Percentiles rank a stretch among this genome's conserved stretches.
These are phyloP conservation scores for Botrytis sinoallii DNA, from an alignment of 2,329 filamentous ascomycete species.

Conservation along the genomic window DNA sequence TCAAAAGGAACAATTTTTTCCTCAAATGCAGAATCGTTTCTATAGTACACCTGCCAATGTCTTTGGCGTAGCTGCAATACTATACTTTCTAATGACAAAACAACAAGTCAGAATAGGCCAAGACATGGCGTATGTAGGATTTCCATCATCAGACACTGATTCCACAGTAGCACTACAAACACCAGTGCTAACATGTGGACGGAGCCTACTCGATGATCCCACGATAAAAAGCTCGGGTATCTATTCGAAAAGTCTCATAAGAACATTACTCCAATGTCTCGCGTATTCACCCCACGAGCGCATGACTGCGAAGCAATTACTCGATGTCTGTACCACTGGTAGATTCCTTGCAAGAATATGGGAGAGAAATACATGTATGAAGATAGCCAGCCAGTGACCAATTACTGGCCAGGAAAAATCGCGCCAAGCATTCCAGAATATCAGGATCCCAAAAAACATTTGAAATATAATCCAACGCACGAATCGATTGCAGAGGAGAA, in stretches of 20 bases:
- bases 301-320: neutral
- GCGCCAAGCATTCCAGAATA: neutral
- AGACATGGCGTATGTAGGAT: neutral
- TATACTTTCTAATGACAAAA: constrained; percentile 2
- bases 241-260: neutral
- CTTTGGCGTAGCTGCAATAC: constrained; percentile 1
- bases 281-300: neutral
- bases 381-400: neutral
- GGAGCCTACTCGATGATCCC: neutral
- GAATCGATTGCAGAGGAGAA: neutral
- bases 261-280: neutral
- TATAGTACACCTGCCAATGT: constrained; percentile 3
- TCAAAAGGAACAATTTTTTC: neutral
- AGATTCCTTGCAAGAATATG: neutral
- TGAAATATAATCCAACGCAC: neutral
- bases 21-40: constrained; percentile 4
- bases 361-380: neutral
- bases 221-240: neutral
- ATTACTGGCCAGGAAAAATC: neutral
- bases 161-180: too few relatives aligned
- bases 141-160: neutral
- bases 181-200: neutral
- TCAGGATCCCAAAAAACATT: neutral
- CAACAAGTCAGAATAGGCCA: neutral
- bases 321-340: neutral